These are phyloP conservation scores for Yarrowia divulgata DNA, from an alignment of 805 yeast species.

Conservation along the genomic window DNA sequence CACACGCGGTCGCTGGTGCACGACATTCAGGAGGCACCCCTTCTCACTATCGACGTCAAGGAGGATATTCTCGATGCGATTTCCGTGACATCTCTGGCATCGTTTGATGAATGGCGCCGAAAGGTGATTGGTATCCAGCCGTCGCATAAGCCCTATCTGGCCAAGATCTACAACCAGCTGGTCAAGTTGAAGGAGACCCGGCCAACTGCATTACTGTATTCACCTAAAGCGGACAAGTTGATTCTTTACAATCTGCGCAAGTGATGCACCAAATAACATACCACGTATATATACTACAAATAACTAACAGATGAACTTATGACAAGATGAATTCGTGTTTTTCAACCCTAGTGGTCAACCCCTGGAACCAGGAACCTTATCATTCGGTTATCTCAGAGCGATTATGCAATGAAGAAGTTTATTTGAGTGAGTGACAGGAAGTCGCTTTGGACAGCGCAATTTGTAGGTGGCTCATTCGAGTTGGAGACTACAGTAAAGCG, in stretches of 20 bases:
- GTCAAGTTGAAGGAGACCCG: constrained; percentile 50
- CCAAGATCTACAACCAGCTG: constrained; percentile 58
- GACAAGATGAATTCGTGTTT: neutral
- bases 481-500: too few relatives aligned
- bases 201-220: constrained; percentile 79
- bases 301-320: constrained; percentile 26
- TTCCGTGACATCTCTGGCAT: constrained; percentile 46
- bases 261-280: neutral
- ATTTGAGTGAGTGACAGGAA: neutral
- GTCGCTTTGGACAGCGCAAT: too few relatives aligned
- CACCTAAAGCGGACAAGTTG: constrained; percentile 78
- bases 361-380: constrained; percentile 1
- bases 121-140: constrained; percentile 86
- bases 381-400: constrained; percentile 7
- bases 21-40: constrained; percentile 69
- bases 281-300: neutral
- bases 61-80: constrained; percentile 90
- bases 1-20: constrained; percentile 64
- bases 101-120: constrained; percentile 63
- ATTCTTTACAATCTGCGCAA: constrained; percentile 60
- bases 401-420: constrained; percentile 5
- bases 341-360: too few relatives aligned
- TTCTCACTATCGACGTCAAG: constrained; percentile 76
- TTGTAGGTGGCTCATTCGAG: too few relatives aligned
- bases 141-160: constrained; percentile 79